Percentiles rank a stretch among this genome's conserved stretches.
Conservation (phyloP, 441 rosid species). For the Croton laevigatus region DNA sequence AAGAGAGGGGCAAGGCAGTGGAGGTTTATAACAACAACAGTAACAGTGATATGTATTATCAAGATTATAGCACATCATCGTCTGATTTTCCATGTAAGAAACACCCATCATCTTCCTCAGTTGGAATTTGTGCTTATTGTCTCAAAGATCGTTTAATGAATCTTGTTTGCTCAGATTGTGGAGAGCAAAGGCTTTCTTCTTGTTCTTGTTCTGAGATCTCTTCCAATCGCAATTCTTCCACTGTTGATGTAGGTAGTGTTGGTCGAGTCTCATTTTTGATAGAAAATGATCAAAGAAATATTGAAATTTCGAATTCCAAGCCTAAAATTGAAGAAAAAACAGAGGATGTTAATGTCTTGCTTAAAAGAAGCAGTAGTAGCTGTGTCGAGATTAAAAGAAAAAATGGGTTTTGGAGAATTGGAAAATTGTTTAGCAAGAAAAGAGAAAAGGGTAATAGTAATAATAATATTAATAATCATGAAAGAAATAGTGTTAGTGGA, state of each 20-base stretch:
- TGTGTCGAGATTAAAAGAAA: constrained; percentile 83
- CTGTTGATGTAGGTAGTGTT: constrained; percentile 59
- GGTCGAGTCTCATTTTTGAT: constrained; percentile 82
- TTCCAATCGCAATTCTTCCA: constrained; percentile 55
- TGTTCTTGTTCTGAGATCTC: constrained; percentile 85
- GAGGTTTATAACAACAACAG: constrained; percentile 36
- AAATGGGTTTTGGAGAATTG: constrained; percentile 73
- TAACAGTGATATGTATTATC: constrained; percentile 27
- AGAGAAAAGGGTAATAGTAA: constrained; percentile 33
- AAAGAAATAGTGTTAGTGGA: constrained; percentile 35
- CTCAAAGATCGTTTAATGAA: constrained; percentile 79
- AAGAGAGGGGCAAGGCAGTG: constrained; percentile 80
- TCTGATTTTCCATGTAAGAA: constrained; percentile 76
- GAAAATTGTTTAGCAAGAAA: constrained; percentile 71
- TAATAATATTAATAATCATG: constrained; percentile 14
- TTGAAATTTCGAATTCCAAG: constrained; percentile 25
- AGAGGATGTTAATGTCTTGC: constrained; percentile 49
- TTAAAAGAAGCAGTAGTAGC: constrained; percentile 82
- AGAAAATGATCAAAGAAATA: constrained; percentile 50
- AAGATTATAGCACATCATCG: constrained; percentile 44
- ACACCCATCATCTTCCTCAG: constrained; percentile 73
- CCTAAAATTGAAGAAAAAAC: constrained; percentile 31
- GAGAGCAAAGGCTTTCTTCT: constrained; percentile 90
- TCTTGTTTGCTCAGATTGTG: constrained; percentile 90
- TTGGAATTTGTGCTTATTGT: constrained; percentile 85